phyloP scores from a whole-genome alignment of 208 protist genomes.

The Acanthamoeba rhysodes region DNA sequence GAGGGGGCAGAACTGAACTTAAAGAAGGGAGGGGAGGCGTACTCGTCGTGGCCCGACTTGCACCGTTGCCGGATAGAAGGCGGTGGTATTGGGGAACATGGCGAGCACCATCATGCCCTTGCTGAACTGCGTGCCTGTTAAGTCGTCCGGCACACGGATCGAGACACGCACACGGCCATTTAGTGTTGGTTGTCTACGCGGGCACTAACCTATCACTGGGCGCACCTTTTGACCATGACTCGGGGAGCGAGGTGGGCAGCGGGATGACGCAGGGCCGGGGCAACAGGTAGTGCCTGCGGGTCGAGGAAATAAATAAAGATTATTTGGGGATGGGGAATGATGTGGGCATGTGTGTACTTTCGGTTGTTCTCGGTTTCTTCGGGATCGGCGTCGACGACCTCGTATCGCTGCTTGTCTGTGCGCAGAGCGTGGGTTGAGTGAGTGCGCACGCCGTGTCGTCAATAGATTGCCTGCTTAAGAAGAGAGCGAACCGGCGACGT shows the following conservation, averaged over 20 bases:
- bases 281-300: conserved; percentile 35
- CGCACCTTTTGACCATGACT: conserved; percentile 49
- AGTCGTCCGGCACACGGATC: not conserved
- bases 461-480: no score
- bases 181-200: not conserved
- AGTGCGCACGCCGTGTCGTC: not conserved
- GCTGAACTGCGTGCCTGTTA: conserved; percentile 66
- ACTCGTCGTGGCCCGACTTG: conserved; percentile 64
- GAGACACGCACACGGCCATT: not conserved
- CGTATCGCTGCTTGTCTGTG: conserved; percentile 65
- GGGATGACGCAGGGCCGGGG: conserved; percentile 41
- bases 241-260: conserved; percentile 54
- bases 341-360: not conserved
- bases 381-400: conserved; percentile 67
- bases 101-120: conserved; percentile 64
- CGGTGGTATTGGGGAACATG: conserved; percentile 69
- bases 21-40: not conserved
- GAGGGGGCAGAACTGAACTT: no score
- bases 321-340: not conserved
- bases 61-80: conserved; percentile 68
- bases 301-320: not conserved
- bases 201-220: not conserved
- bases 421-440: not conserved
- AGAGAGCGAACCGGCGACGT: not conserved
- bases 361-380: conserved; percentile 12